phyloP scores from a whole-genome alignment of 495 filamentous ascomycete genomes.

The Sordaria brevicollis region DNA sequence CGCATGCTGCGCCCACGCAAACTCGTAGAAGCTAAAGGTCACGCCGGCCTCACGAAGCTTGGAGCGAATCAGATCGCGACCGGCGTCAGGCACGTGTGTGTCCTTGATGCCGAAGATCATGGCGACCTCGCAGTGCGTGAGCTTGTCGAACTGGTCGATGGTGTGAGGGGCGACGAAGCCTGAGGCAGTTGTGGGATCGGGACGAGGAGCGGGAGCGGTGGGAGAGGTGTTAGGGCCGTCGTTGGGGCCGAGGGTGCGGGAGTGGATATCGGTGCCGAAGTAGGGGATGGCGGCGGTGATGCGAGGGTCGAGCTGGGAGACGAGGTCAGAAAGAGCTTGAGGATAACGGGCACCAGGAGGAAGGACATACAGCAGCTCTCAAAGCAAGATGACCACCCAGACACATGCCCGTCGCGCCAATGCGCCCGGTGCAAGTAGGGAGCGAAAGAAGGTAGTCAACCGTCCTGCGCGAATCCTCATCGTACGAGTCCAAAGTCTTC shows the following conservation, averaged over 20 bases:
- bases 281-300: slow-evolving; percentile 73
- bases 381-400: slow-evolving; percentile 86
- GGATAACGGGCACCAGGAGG: background rate
- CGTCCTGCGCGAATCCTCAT: slow-evolving; percentile 68
- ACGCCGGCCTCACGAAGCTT: slow-evolving; percentile 69
- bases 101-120: slow-evolving; percentile 92
- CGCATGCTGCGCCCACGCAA: slow-evolving; percentile 86
- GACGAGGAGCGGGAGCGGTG: slow-evolving; percentile 11
- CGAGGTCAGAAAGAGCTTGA: background rate
- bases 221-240: slow-evolving; percentile 20
- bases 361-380: slow-evolving; percentile 49
- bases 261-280: slow-evolving; percentile 90
- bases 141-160: slow-evolving; percentile 41
- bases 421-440: slow-evolving; percentile 70
- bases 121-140: slow-evolving; percentile 61
- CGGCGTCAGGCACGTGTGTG: slow-evolving; percentile 78
- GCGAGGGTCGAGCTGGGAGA: slow-evolving; percentile 51
- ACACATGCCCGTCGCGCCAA: slow-evolving; percentile 92
- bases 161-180: slow-evolving; percentile 27
- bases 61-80: slow-evolving; percentile 76
- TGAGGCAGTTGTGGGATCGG: background rate
- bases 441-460: slow-evolving; percentile 67
- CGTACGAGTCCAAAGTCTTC: slow-evolving; percentile 84
- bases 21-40: slow-evolving; percentile 76
- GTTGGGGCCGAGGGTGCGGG: slow-evolving; percentile 54